Base-by-base conservation (phyloP, 2,329 filamentous ascomycete genomes). In the Malbranchea cinnamomea region DNA sequence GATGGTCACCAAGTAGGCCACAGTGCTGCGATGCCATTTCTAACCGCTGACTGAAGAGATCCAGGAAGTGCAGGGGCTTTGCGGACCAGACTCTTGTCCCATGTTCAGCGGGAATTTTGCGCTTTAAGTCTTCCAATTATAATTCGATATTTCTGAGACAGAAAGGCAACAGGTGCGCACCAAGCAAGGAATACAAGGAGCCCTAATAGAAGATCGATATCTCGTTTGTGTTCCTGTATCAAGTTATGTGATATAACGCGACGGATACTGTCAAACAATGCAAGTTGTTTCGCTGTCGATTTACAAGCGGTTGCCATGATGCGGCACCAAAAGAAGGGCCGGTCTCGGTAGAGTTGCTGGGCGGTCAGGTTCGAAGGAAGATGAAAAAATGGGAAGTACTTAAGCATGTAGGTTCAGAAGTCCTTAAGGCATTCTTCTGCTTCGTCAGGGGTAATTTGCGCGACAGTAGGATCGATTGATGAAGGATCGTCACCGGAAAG, bases 201-300 rank as follows among this genome's bases (percentile, higher is more conserved):
- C 0, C 67, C 67, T 7, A 65, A 50, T 2, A 74, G 47, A 7
- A 71, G 37, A 37, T 73, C 69, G 22, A 71, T 48, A 27, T 46
- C 59, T 29, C 60, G 57, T 32, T 69, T 64, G n/a, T 56, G 49
- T 6, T 63, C 54, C 8, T 67, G 34, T 5, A 71, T 40, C 15
- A 68, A 47, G 32, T 56, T 57, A n/a, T 59, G 51, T 0, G 62
- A 56, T 9, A 69, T 30, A 15, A 62, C 52, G 25, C 57, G 50
- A 23, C 60, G 60, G 4, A 64, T 48, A 11, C 50, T 53, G 2
- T 56, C 55, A 20, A 52, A 51, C 20, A 66, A 41, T 1, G 47
- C 44, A 0, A 47, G 28, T 32, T 67, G 62, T 30, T 57, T 52
- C 3, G 49, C 41, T 0, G 50, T 46, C 2, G 57, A 59, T 38